These are phyloP conservation scores for Rosa multiflora DNA, from an alignment of 306 rosid species.

Conservation along the genomic window DNA sequence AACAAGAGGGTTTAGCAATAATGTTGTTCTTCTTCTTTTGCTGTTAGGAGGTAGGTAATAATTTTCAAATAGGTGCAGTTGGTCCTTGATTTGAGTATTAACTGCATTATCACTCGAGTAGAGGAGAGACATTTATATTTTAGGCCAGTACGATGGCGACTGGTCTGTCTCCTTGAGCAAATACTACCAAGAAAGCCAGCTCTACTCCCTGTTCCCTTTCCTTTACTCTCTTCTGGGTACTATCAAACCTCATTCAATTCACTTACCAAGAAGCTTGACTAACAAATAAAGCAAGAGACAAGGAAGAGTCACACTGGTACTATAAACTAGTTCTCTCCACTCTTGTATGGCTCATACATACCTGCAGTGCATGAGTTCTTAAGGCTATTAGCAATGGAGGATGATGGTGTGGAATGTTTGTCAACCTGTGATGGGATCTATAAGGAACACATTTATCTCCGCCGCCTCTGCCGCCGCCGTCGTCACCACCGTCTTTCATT, in stretches of 20 bases:
- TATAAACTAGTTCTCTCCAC: too few species aligned
- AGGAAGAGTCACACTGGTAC: neutral
- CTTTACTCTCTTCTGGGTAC: slow-evolving; percentile 14
- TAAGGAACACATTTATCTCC: slow-evolving; percentile 10
- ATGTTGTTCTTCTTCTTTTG: neutral
- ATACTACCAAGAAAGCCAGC: slow-evolving; percentile 21
- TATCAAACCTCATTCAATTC: neutral
- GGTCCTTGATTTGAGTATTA: slow-evolving; percentile 17
- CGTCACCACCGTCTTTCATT: neutral
- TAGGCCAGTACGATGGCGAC: slow-evolving; percentile 16
- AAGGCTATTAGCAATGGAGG: slow-evolving; percentile 2
- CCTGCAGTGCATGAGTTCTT: neutral
- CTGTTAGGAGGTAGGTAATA: neutral
- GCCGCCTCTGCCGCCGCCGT: neutral
- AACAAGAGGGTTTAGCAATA: neutral
- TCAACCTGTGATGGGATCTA: slow-evolving; percentile 21
- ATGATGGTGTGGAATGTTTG: slow-evolving; percentile 16
- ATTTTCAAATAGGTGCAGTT: slow-evolving; percentile 7
- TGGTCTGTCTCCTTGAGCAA: slow-evolving; percentile 21
- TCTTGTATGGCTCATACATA: neutral
- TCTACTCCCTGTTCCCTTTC: slow-evolving; percentile 9
- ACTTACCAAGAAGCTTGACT: neutral
- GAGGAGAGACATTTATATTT: slow-evolving; percentile 10
- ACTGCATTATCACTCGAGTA: slow-evolving; percentile 11
- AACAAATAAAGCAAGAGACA: neutral